These are phyloP conservation scores for Kluyveromyces sp. DNA, from an alignment of 1,139 yeast species.

Conservation along the genomic window DNA sequence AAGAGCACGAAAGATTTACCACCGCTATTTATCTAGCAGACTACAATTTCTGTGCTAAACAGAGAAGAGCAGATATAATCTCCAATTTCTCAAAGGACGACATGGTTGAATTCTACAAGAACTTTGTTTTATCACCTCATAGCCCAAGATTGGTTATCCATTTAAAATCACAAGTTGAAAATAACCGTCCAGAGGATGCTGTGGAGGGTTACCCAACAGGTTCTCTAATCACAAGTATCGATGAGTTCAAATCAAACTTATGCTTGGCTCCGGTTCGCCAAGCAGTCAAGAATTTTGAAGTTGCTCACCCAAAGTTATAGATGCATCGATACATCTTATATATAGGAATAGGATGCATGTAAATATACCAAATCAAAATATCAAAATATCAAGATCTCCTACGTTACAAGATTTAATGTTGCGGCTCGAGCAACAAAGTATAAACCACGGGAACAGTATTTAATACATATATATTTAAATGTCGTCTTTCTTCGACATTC, in stretches of 20 bases:
- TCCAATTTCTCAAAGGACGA: slow-evolving; percentile 49
- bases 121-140: slow-evolving; percentile 36
- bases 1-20: slow-evolving; percentile 66
- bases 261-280: slow-evolving; percentile 39
- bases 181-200: slow-evolving; percentile 19
- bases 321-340: neutral
- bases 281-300: slow-evolving; percentile 29
- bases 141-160: slow-evolving; percentile 55
- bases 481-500: slow-evolving; percentile 34
- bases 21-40: slow-evolving; percentile 63
- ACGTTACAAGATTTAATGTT: neutral
- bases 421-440: neutral
- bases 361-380: neutral
- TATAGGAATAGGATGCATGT: no score
- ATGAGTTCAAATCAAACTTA: slow-evolving; percentile 37
- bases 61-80: slow-evolving; percentile 50
- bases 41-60: slow-evolving; percentile 61
- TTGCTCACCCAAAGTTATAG: slow-evolving; percentile 13
- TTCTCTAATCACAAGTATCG: slow-evolving; percentile 31
- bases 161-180: slow-evolving; percentile 43
- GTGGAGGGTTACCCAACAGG: slow-evolving; percentile 32
- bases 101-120: slow-evolving; percentile 46
- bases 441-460: neutral
- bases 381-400: neutral
- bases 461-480: slow-evolving; percentile 6